These are phyloP conservation scores for Saccharomycopsis sp. DNA, from an alignment of 805 yeast genomes.

Conservation along the genomic window DNA sequence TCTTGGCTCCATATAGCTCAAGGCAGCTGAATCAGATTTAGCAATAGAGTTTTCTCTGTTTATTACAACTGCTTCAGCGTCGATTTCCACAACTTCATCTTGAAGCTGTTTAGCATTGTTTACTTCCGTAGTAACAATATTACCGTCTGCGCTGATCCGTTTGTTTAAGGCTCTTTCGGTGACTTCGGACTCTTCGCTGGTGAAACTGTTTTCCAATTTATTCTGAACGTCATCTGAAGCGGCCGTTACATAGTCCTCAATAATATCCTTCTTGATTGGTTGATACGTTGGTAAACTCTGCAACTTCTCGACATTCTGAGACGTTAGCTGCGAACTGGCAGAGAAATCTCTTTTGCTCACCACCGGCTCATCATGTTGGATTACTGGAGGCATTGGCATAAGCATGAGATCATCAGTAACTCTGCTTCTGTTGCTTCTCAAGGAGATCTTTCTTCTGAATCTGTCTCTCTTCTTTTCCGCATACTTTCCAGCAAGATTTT, in stretches of 20 bases:
- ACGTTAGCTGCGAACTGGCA: constrained; percentile 9
- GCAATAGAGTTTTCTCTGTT: background rate
- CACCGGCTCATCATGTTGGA: background rate
- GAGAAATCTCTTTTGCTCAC: constrained; percentile 4
- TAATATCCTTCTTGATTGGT: constrained; percentile 15
- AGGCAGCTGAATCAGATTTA: background rate
- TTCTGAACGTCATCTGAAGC: constrained; percentile 12
- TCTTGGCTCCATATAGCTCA: constrained; percentile 1
- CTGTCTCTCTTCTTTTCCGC: constrained; percentile 11
- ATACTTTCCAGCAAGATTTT: constrained; percentile 6
- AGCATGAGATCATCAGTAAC: constrained; percentile 6
- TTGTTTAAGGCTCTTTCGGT: background rate
- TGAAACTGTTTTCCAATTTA: constrained; percentile 3
- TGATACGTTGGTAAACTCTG: constrained; percentile 5
- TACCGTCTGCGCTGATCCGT: background rate
- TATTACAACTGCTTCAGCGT: background rate
- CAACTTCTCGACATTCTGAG: constrained; percentile 14
- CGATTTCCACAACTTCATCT: background rate
- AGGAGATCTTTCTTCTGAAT: background rate
- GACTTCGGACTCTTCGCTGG: background rate
- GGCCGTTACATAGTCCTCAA: constrained; percentile 13
- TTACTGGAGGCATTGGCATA: background rate
- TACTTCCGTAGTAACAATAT: background rate
- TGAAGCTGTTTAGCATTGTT: background rate
- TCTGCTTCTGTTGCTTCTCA: constrained; percentile 1